Percentiles rank a stretch among this genome's conserved stretches.
These are phyloP conservation scores for Rubus idaeus DNA, from an alignment of 306 rosid species.

Conservation along the genomic window DNA sequence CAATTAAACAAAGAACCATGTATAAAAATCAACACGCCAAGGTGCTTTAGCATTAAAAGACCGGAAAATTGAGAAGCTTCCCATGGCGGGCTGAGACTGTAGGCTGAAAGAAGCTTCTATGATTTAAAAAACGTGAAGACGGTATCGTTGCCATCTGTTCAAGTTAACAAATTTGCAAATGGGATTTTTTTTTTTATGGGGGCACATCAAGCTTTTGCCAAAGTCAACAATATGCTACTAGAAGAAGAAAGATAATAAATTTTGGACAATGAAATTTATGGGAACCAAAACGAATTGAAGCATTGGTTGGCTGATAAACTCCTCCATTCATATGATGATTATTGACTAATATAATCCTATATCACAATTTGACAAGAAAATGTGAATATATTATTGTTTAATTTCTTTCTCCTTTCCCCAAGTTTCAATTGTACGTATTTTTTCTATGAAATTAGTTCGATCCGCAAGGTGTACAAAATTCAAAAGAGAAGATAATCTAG, in stretches of 20 bases:
- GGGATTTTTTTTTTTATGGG: background rate
- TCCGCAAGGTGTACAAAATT: background rate
- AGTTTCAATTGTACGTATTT: background rate
- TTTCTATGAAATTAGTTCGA: background rate
- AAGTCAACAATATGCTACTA: slow-evolving; percentile 5
- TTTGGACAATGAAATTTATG: background rate
- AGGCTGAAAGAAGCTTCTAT: slow-evolving; percentile 12
- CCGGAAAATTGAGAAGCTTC: background rate
- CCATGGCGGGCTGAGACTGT: background rate
- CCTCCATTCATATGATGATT: background rate
- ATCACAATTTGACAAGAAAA: background rate
- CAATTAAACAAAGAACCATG: slow-evolving; percentile 10
- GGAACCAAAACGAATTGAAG: background rate
- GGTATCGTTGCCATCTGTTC: background rate
- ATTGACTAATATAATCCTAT: background rate
- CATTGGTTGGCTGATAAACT: background rate
- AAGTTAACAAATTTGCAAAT: background rate
- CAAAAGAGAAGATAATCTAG: background rate
- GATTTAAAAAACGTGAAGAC: background rate
- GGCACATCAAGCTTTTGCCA: background rate
- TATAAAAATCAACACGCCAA: background rate
- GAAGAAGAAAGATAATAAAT: background rate
- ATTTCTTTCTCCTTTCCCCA: background rate
- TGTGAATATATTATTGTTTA: background rate
- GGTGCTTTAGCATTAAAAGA: background rate